Base-by-base conservation (phyloP, 352 stramenopile species). In the Stramenopiles sp. region DNA sequence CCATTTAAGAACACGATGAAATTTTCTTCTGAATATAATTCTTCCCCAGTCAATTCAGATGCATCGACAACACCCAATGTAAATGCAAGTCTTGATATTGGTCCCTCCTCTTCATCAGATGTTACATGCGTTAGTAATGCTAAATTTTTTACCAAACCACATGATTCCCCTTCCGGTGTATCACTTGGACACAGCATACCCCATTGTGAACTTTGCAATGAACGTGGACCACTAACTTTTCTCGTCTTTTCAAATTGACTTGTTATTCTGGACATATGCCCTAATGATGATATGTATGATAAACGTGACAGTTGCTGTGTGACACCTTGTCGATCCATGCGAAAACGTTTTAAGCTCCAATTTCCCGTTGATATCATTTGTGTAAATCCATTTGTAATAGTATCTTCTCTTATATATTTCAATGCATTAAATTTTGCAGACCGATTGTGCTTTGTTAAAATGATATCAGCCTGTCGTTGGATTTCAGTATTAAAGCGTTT, bases 1-100 rank as follows among this genome's bases (percentile, higher is more conserved):
- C 97, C 97, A 87, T 99, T 99, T 30, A 99, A 82, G 80, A 99
- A 95, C 1, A 99, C 94, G 4, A 99, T 85, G 84, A 97, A 99
- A 32, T 92, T 94, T 69, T 83, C 32, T 82, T 90, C n/a, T 83
- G 83, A 77, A 77, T 78, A 79, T 79, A 88, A 91, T 83, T 99
- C 96, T 82, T 98, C 93, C 0, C 95, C 96, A 0, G 91, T 93
- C 31, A 97, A 87, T 13, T 97, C 83, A 38, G 87, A 91, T 0
- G 98, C 93, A 84, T 99, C 95, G 63, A 97, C 95, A 27, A 99
- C 94, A 43, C 96, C 88, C 91, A 69, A 99, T 83, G 82, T 98
- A 95, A 73, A 97, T 95, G 83, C 94, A 98, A 7, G 98, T 84
- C 0, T 93, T 85, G 82, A 95, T 92, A 82, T 99, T 95, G 7